Percentiles rank a stretch among this genome's conserved stretches.
Conservation (phyloP, 1,284 basidiomycete genomes). For the Uromyces viciae-fabae region DNA sequence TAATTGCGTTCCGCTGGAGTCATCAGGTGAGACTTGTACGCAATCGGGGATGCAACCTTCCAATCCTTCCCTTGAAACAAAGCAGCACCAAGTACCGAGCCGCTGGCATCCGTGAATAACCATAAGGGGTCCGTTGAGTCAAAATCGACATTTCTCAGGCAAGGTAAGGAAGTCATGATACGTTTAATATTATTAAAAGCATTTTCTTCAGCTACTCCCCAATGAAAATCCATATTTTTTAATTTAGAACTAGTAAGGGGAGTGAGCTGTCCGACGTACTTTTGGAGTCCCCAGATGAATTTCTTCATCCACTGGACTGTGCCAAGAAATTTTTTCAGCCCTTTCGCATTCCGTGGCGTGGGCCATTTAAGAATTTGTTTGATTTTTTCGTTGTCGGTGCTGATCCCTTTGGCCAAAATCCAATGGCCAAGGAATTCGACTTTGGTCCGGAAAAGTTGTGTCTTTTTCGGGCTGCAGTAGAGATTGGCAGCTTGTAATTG, state of each 20-base stretch:
- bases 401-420: not conserved
- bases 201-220: constrained; percentile 19
- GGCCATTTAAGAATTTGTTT: too few species aligned
- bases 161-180: constrained; percentile 50
- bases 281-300: constrained; percentile 1
- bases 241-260: constrained; percentile 1
- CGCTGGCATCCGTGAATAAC: constrained; percentile 44
- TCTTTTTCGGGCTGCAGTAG: constrained; percentile 12
- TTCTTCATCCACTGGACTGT: constrained; percentile 7
- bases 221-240: not conserved
- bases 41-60: constrained; percentile 37
- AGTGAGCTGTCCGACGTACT: not conserved
- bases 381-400: too few species aligned
- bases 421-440: constrained; percentile 20
- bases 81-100: constrained; percentile 32
- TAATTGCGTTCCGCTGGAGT: constrained; percentile 46
- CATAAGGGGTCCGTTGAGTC: constrained; percentile 47
- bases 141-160: constrained; percentile 54
- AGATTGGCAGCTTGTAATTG: not conserved
- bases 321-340: constrained; percentile 7
- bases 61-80: constrained; percentile 43
- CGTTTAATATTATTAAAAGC: constrained; percentile 56
- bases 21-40: constrained; percentile 44
- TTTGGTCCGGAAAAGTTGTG: not conserved
- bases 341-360: not conserved